phyloP scores from a whole-genome alignment of 148 eudicot species.

The Spergularia marina region DNA sequence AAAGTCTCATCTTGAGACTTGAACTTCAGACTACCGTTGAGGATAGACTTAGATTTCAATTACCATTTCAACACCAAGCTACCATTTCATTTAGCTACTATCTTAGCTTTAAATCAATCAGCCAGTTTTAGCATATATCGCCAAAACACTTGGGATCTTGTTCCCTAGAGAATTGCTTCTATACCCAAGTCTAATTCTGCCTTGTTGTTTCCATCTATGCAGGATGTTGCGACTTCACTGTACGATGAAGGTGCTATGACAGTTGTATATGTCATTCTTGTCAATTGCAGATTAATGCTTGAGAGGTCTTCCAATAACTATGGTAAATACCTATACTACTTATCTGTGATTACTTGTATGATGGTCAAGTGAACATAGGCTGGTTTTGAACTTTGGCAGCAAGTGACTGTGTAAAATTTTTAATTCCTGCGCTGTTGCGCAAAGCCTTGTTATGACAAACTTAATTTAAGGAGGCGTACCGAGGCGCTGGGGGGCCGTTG shows the following conservation, averaged over 20 bases:
- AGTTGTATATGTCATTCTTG: conserved; percentile 78
- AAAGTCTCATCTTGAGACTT: too few species aligned
- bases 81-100: too few species aligned
- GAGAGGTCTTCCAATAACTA: conserved; percentile 94
- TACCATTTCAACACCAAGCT: too few species aligned
- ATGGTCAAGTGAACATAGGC: background rate
- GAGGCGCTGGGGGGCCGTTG: too few species aligned
- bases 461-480: too few species aligned
- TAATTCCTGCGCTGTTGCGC: too few species aligned
- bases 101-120: too few species aligned
- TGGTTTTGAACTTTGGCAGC: background rate
- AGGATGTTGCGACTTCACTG: conserved; percentile 85
- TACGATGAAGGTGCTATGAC: conserved; percentile 92
- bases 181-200: conserved; percentile 9
- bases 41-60: too few species aligned
- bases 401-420: background rate
- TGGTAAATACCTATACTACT: conserved; percentile 41
- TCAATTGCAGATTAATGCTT: conserved; percentile 84
- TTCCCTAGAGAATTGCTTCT: background rate
- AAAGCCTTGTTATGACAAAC: too few species aligned
- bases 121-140: too few species aligned
- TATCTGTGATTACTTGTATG: background rate
- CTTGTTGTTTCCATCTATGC: conserved; percentile 19
- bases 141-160: background rate
- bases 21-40: too few species aligned